phyloP scores from a whole-genome alignment of 768 basidiomycete genomes.

The Pleurotus djamor region DNA sequence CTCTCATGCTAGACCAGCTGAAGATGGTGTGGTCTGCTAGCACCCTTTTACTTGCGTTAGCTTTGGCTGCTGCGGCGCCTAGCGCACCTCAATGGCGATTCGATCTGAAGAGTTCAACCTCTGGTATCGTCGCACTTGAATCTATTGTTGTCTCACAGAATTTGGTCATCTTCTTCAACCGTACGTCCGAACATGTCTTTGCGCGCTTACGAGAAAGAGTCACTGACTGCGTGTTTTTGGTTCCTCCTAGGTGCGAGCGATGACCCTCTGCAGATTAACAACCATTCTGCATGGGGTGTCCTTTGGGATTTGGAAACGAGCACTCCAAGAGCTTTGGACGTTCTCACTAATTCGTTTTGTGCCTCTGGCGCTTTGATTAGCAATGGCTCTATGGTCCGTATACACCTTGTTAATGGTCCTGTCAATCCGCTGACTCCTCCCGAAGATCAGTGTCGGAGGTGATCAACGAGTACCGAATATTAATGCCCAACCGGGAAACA shows the following conservation, averaged over 20 bases:
- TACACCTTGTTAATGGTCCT: no score
- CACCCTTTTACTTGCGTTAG: not conserved
- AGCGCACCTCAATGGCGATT: conserved; percentile 3
- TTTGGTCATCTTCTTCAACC: conserved; percentile 43
- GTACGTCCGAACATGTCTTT: conserved; percentile 34
- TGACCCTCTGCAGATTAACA: conserved; percentile 43
- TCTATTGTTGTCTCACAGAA: conserved; percentile 18
- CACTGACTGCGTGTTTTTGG: not conserved
- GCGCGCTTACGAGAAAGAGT: not conserved
- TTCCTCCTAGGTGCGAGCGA: conserved; percentile 15
- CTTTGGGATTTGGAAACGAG: conserved; percentile 50
- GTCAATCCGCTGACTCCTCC: not conserved
- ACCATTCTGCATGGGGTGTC: conserved; percentile 49
- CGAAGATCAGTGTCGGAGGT: conserved; percentile 16
- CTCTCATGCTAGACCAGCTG: no score
- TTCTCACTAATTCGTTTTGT: conserved; percentile 59
- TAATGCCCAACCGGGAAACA: not conserved
- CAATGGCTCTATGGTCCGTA: conserved; percentile 52
- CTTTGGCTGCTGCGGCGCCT: not conserved
- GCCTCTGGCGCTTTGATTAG: conserved; percentile 49
- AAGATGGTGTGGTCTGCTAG: not conserved
- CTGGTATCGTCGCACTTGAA: conserved; percentile 12
- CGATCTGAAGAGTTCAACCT: not conserved
- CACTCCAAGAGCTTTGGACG: conserved; percentile 47
- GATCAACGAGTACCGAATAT: not conserved